Evolutionary conservation across 2,329 filamentous ascomycete genomes (phyloP), one percentile per base, ranked within the genome.

Genomic region (Phoma sp.): DNA sequence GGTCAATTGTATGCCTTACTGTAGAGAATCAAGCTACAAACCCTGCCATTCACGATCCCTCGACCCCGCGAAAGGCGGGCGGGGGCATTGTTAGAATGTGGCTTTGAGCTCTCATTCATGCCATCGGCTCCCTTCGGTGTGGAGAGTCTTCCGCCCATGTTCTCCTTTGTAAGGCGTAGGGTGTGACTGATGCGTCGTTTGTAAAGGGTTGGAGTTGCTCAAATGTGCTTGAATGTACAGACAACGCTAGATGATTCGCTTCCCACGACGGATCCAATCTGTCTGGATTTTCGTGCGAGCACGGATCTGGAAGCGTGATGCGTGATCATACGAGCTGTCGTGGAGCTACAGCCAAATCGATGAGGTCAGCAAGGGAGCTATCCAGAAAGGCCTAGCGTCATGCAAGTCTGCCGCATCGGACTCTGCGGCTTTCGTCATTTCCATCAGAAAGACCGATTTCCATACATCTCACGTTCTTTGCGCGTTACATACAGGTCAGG

Each of bases 131-230:
- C 75, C 24, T 72, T 72, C 29, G 79, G 78, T 58, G 76, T 73
- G 11, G 77, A 80, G 24, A 81, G 68, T 48, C 79, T 74, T 56
- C 76, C 76, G 37, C 79, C 79, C 79, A 81, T 81, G 45, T 33
- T 59, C 41, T 14, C 32, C 2, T 9, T n/a, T 33, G 9, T 33
- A 11, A 11, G 13, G 13, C 13, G 27, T 33, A 11, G 29, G 10
- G 2, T 4, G 10, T n/a, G 10, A 33, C 32, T 13, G 32, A n/a
- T 11, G 32, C 32, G 9, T 33, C 13, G 27, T 29, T 2, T 7
- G 9, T 29, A 9, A 29, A 29, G 9, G 18, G 27, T 9, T 29
- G 27, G n/a, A 4, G n/a, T 41, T 36, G 45, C 41, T 30, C 18
- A 7, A 40, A 37, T 5, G 14, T 8, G 6, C 13, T 10, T 25